Evolutionary conservation across 352 stramenopile genomes (phyloP).

Genomic region (Pythium folliculosum): DNA sequence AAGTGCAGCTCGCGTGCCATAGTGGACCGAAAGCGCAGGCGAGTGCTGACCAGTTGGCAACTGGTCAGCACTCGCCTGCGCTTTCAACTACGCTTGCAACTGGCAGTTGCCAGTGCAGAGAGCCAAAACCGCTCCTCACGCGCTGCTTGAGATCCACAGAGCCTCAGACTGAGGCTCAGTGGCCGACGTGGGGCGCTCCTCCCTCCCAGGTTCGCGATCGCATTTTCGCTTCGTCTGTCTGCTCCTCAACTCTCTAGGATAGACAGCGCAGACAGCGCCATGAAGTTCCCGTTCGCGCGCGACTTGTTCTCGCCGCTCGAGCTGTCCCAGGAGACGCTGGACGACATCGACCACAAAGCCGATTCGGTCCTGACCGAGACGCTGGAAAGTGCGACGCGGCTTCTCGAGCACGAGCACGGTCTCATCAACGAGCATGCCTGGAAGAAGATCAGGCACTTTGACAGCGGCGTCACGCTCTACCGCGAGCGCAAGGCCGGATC

Average conservation of each 20-base stretch:
- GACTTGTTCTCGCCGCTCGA: slow-evolving; percentile 49
- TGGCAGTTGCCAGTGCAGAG: too few relatives aligned
- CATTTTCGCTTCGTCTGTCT: slow-evolving; percentile 14
- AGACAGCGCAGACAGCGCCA: slow-evolving; percentile 11
- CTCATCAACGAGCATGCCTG: slow-evolving; percentile 19
- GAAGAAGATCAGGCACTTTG: slow-evolving; percentile 24
- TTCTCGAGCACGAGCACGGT: slow-evolving; percentile 16
- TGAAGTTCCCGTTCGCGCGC: slow-evolving; percentile 60
- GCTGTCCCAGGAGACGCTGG: slow-evolving; percentile 25
- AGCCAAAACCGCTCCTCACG: too few relatives aligned
- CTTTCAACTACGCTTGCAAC: too few relatives aligned
- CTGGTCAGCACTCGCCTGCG: too few relatives aligned
- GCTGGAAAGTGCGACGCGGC: slow-evolving; percentile 8
- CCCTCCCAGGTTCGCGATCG: neutral
- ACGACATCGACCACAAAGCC: slow-evolving; percentile 20
- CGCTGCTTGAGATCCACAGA: too few relatives aligned
- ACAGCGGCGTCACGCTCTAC: slow-evolving; percentile 18
- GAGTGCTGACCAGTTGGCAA: too few relatives aligned
- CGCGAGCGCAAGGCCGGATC: slow-evolving; percentile 10
- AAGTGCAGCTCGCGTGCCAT: too few relatives aligned
- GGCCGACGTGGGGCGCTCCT: neutral
- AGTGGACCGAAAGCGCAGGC: too few relatives aligned
- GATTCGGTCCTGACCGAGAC: slow-evolving; percentile 22
- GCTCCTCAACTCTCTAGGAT: neutral
- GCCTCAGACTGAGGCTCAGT: too few relatives aligned